A percentile compares a stretch with the other conserved stretches of the same genome.
These are phyloP conservation scores for Nitzschia sp. DNA, from an alignment of 108 stramenopile genomes.

Conservation along the genomic window DNA sequence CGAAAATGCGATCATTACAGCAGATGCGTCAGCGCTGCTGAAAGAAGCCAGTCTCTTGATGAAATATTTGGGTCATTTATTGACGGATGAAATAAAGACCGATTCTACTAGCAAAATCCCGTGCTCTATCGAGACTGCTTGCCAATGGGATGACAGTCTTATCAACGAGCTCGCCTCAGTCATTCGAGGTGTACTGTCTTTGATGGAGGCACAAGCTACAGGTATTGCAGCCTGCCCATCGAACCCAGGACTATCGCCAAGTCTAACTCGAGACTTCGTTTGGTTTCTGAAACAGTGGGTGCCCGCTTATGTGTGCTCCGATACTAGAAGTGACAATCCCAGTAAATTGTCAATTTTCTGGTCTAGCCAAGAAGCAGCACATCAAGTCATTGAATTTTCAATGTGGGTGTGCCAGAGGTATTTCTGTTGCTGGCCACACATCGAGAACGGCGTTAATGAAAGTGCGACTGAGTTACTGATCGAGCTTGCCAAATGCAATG, in stretches of 20 bases:
- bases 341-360: neutral
- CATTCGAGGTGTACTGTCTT: neutral
- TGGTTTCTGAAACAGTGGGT: neutral
- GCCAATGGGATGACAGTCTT: neutral
- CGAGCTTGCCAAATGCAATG: neutral
- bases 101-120: neutral
- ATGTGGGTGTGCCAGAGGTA: neutral
- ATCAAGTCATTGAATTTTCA: neutral
- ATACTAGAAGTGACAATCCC: neutral
- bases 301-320: neutral
- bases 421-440: neutral
- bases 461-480: neutral
- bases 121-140: neutral
- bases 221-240: neutral
- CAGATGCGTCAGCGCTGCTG: neutral
- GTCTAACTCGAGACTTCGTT: neutral
- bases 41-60: neutral
- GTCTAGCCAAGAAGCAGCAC: neutral
- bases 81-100: neutral
- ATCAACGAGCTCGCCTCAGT: neutral
- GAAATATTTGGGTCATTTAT: neutral
- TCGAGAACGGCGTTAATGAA: neutral
- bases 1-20: neutral
- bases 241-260: neutral
- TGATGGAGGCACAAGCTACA: neutral